A percentile compares a stretch with the other conserved stretches of the same genome.
Conservation (phyloP, 768 basidiomycete species). For the Amanita molliuscula region DNA sequence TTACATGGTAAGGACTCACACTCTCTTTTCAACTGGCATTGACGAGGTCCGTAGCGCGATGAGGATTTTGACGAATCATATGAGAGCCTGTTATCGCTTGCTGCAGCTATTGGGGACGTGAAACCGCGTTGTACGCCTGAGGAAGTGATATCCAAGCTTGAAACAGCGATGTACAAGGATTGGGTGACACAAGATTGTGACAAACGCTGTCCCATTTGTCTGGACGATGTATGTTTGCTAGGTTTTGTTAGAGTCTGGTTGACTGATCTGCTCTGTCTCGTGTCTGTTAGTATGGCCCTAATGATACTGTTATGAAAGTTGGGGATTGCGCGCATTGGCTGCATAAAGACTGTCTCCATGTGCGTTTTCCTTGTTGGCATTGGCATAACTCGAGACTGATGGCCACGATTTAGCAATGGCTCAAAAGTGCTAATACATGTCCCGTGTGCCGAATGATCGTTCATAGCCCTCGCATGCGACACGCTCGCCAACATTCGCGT, state of each 20-base stretch:
- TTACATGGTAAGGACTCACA: conserved; percentile 37
- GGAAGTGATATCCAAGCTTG: conserved; percentile 47
- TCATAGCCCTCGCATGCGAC: conserved; percentile 2
- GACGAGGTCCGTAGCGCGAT: conserved; percentile 39
- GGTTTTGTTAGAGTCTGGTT: neutral
- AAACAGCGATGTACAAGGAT: conserved; percentile 54
- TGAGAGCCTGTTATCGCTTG: conserved; percentile 52
- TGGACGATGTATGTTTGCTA: neutral
- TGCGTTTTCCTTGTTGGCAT: conserved; percentile 19
- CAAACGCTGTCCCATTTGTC: conserved; percentile 71
- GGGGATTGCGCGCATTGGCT: conserved; percentile 72
- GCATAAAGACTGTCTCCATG: conserved; percentile 67
- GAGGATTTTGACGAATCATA: conserved; percentile 73
- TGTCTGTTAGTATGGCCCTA: conserved; percentile 30
- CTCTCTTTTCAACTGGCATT: neutral
- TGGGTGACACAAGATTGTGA: conserved; percentile 62
- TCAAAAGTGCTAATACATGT: conserved; percentile 64
- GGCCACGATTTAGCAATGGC: conserved; percentile 54
- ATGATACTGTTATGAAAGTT: conserved; percentile 57
- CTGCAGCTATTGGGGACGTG: conserved; percentile 56
- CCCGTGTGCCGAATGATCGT: conserved; percentile 72
- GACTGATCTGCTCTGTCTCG: neutral
- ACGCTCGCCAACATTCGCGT: neutral
- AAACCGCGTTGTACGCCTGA: conserved; percentile 55
- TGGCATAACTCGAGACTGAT: neutral